These are phyloP conservation scores for Jacaranda mimosifolia DNA, from an alignment of 257 asterid genomes.

Conservation along the genomic window DNA sequence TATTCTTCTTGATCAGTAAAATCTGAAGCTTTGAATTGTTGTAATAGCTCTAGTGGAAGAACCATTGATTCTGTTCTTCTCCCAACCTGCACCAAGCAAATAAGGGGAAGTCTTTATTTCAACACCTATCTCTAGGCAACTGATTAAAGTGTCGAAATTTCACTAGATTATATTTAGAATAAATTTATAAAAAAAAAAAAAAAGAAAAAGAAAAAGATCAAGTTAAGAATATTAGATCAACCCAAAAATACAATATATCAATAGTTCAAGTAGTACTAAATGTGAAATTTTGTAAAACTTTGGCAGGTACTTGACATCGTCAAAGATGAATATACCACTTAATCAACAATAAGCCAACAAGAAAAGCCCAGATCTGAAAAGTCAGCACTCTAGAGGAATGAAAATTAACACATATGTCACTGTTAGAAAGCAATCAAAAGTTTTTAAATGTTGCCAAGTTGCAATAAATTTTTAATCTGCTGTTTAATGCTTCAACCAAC, in stretches of 20 bases:
- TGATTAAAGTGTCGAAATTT: conserved; percentile 17
- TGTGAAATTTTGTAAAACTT: conserved; percentile 6
- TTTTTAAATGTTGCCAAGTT: background rate
- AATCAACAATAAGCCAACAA: conserved; percentile 28
- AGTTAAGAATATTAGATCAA: conserved; percentile 7
- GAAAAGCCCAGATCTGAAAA: conserved; percentile 22
- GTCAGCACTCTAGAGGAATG: conserved; percentile 30
- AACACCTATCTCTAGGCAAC: conserved; percentile 6
- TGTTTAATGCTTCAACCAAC: conserved; percentile 13
- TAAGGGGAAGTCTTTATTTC: background rate
- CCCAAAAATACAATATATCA: conserved; percentile 5
- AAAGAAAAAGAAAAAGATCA: background rate
- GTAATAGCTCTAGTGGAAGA: conserved; percentile 96
- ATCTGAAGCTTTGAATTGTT: conserved; percentile 96
- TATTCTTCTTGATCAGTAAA: conserved; percentile 85
- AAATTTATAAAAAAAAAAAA: background rate
- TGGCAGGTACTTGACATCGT: conserved; percentile 24
- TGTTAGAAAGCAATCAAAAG: conserved; percentile 31
- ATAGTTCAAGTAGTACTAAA: background rate
- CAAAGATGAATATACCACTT: conserved; percentile 1
- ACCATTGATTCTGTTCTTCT: conserved; percentile 77
- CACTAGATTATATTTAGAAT: background rate
- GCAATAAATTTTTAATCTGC: background rate
- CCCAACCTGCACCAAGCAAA: conserved; percentile 66
- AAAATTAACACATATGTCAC: conserved; percentile 30